A percentile compares a stretch with the other conserved stretches of the same genome.
Evolutionary conservation across 2,329 filamentous ascomycete genomes (phyloP).

Genomic region (Fusarium anguioides): DNA sequence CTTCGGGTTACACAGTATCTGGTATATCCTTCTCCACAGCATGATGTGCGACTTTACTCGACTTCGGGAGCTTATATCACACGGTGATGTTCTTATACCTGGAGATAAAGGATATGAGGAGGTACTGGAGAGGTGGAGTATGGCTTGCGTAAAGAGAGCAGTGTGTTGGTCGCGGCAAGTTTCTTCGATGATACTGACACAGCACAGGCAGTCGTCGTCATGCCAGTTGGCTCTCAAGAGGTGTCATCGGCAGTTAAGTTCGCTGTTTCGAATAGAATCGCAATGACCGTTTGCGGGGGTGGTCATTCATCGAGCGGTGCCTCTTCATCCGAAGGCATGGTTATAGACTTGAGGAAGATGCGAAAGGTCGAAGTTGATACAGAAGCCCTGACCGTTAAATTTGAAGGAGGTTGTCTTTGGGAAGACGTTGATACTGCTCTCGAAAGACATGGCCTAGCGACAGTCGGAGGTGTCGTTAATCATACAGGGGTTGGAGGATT

Average conservation of each 20-base stretch:
- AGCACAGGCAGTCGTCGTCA: constrained; percentile 54
- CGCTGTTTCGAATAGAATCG: constrained; percentile 51
- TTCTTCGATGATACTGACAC: neutral
- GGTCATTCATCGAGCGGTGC: constrained; percentile 66
- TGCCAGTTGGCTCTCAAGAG: constrained; percentile 53
- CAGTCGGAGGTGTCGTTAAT: constrained; percentile 70
- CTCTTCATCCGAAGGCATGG: constrained; percentile 61
- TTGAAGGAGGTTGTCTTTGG: constrained; percentile 64
- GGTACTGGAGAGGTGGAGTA: constrained; percentile 51
- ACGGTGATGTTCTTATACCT: constrained; percentile 46
- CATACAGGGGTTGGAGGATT: constrained; percentile 71
- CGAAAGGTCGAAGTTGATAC: constrained; percentile 59
- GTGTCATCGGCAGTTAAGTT: constrained; percentile 40
- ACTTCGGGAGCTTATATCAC: constrained; percentile 20
- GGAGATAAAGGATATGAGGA: constrained; percentile 48
- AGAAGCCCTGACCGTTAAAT: constrained; percentile 56
- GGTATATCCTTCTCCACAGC: neutral
- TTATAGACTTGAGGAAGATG: constrained; percentile 66
- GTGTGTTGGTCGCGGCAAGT: constrained; percentile 20
- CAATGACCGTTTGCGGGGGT: constrained; percentile 64
- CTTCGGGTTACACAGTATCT: neutral
- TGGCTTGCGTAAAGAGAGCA: constrained; percentile 50
- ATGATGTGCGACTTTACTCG: constrained; percentile 34
- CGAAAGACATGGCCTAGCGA: constrained; percentile 62
- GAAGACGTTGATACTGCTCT: constrained; percentile 64